Percentiles rank a stretch among this genome's conserved stretches.
Conservation (phyloP, 1,284 basidiomycete species). For the Trichosporon sp. region DNA sequence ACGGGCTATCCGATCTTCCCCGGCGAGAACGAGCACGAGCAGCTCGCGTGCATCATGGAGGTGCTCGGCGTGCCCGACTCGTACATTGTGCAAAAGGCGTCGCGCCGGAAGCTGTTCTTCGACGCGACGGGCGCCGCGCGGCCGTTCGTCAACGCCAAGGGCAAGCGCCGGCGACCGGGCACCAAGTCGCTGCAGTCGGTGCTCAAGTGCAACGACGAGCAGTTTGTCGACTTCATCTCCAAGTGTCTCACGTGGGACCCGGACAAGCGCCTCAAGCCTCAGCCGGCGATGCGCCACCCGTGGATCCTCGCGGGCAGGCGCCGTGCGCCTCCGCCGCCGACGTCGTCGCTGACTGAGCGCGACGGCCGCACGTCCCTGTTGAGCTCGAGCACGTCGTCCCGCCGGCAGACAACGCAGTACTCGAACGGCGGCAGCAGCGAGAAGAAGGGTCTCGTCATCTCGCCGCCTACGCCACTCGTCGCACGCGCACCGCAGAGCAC, state of each 20-base stretch:
- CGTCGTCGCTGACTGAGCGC: constrained; percentile 22
- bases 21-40: constrained; percentile 99
- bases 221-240: constrained; percentile 71
- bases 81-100: constrained; percentile 90
- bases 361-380: constrained; percentile 28
- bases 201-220: constrained; percentile 74
- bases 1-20: constrained; percentile 99
- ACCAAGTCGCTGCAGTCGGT: constrained; percentile 87
- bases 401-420: constrained; percentile 21
- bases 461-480: constrained; percentile 53
- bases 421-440: constrained; percentile 22
- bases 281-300: constrained; percentile 86
- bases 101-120: constrained; percentile 93
- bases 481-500: constrained; percentile 36
- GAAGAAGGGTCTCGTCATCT: constrained; percentile 44
- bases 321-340: constrained; percentile 46
- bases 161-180: constrained; percentile 84
- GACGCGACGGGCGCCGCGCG: constrained; percentile 90
- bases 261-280: constrained; percentile 90
- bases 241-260: constrained; percentile 99
- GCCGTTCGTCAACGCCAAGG: constrained; percentile 95
- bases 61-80: constrained; percentile 93
- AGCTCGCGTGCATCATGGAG: constrained; percentile 99
- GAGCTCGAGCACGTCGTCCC: constrained; percentile 22
- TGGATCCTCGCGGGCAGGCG: constrained; percentile 71